phyloP scores from a whole-genome alignment of 176 grass and related monocot genomes.

The Elaeis guineensis region DNA sequence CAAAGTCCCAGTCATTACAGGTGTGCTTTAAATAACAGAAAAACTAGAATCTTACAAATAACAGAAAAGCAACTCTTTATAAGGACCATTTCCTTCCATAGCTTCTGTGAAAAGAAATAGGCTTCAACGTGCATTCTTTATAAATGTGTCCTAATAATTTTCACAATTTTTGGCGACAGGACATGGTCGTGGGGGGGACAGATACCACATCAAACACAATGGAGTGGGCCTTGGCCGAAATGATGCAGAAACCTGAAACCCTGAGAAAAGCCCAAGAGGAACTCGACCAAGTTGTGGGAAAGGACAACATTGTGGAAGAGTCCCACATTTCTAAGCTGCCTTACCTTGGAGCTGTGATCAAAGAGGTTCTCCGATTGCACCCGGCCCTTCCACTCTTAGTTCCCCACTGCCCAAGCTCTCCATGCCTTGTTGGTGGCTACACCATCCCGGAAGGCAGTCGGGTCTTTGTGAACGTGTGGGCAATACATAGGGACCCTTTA shows the following conservation, averaged over 20 bases:
- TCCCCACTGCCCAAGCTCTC: slow-evolving; percentile 48
- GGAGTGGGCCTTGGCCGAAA: slow-evolving; percentile 73
- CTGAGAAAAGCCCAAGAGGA: slow-evolving; percentile 34
- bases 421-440: slow-evolving; percentile 34
- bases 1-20: no score
- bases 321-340: slow-evolving; percentile 29
- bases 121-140: no score
- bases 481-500: slow-evolving; percentile 47
- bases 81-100: no score
- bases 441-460: slow-evolving; percentile 31
- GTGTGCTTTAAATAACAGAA: no score
- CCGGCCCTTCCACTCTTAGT: slow-evolving; percentile 61
- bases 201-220: slow-evolving; percentile 64
- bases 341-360: slow-evolving; percentile 48
- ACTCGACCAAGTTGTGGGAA: slow-evolving; percentile 47
- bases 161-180: slow-evolving; percentile 22
- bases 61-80: no score
- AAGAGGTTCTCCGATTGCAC: slow-evolving; percentile 71
- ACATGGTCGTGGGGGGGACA: slow-evolving; percentile 55
- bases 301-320: slow-evolving; percentile 50
- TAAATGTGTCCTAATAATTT: no score
- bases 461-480: slow-evolving; percentile 67
- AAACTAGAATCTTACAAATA: no score
- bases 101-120: no score
- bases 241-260: slow-evolving; percentile 19